phyloP scores from a whole-genome alignment of 768 basidiomycete genomes.

The Tubosaeta sp. region DNA sequence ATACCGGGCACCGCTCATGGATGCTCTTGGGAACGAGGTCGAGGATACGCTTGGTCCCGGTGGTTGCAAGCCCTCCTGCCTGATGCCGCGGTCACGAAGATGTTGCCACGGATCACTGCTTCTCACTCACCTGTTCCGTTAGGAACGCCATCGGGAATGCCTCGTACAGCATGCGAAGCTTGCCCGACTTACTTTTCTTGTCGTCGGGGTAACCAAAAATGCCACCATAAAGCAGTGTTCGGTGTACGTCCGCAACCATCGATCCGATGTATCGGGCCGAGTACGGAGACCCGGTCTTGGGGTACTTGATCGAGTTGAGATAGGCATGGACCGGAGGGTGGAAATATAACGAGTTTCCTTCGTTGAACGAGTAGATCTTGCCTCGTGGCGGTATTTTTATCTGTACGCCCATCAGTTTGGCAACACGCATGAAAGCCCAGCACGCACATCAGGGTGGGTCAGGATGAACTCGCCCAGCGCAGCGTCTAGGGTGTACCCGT shows the following conservation, averaged over 20 bases:
- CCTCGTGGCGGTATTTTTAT: conserved; percentile 92
- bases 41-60: conserved; percentile 88
- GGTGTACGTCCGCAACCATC: conserved; percentile 98
- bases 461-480: conserved; percentile 97
- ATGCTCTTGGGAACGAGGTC: conserved; percentile 85
- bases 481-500: conserved; percentile 96
- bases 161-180: conserved; percentile 92
- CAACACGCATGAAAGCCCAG: conserved; percentile 1
- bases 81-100: conserved; percentile 28
- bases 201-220: conserved; percentile 99
- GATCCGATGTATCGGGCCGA: conserved; percentile 94
- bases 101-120: not conserved
- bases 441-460: conserved; percentile 86
- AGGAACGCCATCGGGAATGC: conserved; percentile 98
- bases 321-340: conserved; percentile 75
- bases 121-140: conserved; percentile 74
- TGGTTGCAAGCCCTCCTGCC: conserved; percentile 96
- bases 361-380: conserved; percentile 99
- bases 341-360: conserved; percentile 97
- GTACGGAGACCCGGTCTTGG: conserved; percentile 72
- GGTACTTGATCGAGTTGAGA: conserved; percentile 90
- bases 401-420: conserved; percentile 33
- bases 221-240: conserved; percentile 94
- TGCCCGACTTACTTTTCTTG: conserved; percentile 96
- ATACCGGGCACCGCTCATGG: conserved; percentile 91